Base-by-base conservation (phyloP, 768 basidiomycete genomes). In the Chalciporus piperatus region DNA sequence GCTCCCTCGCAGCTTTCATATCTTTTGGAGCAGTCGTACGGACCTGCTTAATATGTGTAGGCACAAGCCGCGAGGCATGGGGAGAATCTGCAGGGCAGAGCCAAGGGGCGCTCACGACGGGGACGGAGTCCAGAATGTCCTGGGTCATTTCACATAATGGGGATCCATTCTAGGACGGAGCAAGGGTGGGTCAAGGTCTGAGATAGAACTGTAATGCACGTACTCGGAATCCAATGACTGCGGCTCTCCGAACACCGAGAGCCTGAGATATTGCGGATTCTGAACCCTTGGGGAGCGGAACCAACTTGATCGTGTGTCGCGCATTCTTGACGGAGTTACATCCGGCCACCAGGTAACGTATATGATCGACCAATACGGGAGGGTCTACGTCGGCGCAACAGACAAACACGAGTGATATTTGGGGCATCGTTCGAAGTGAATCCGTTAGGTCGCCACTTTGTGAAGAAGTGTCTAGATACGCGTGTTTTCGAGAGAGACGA, bases 31-130 rank as follows among this genome's bases (percentile, higher is more conserved):
- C 81, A 25, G 84, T 82, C 3, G 92, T 94, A 16, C 78, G 77
- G 19, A 92, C 64, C 57, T 92, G 89, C 62, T 93, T 95, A 57
- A 92, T 76, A 61, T 91, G 86, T 0, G 90, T 91, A 3, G 86
- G 83, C 38, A 87, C 69, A 22, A 85, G 72, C 16, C 67, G 48
- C 41, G 49, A 45, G 47, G n/a, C 17, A 52, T 50, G 14, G 53
- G 61, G 35, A 49, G 51, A 25, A 6, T 47, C 45, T 13, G 57
- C 41, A 28, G 69, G 59, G 4, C 74, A 67, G 13, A 81, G 72
- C 92, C 92, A 95, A 6, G 83, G 72, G 0, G 89, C 89, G 14
- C 75, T 70, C 13, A 87, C 62, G 17, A 75, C 67, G 11, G 82
- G 79, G n/a, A 89, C 66, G 27, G 74, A 66, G 27, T 75, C 70